A percentile compares a stretch with the other conserved stretches of the same genome.
Conservation (phyloP, 2,329 filamentous ascomycete genomes). For the Hymenoscyphus repandus region DNA sequence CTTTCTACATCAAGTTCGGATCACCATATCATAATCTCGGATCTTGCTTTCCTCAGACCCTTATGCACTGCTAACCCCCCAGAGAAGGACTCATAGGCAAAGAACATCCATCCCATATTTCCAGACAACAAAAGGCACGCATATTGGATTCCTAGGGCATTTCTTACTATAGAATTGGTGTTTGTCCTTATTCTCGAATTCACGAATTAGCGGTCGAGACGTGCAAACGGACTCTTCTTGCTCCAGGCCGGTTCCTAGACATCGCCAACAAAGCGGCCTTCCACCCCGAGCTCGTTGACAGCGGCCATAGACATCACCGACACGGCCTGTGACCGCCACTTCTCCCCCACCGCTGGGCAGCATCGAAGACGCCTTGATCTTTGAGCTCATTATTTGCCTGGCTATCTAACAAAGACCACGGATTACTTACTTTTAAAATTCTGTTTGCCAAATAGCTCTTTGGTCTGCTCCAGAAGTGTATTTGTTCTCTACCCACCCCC, state of each 20-base stretch:
- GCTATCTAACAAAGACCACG: constrained; percentile 20
- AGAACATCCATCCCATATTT: constrained; percentile 12
- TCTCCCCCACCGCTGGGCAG: constrained; percentile 21
- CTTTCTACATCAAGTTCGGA: constrained; percentile 24
- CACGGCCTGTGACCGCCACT: constrained; percentile 21
- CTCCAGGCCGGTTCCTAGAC: constrained; percentile 42
- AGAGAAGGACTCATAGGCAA: constrained; percentile 14
- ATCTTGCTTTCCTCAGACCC: constrained; percentile 10
- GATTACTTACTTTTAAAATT: constrained; percentile 18
- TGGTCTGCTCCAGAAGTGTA: constrained; percentile 17
- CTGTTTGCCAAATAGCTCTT: constrained; percentile 25
- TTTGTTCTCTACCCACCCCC: constrained; percentile 11
- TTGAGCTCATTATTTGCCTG: constrained; percentile 20
- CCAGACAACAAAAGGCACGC: constrained; percentile 11
- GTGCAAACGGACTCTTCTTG: constrained; percentile 40
- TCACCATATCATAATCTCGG: constrained; percentile 18
- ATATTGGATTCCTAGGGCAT: constrained; percentile 6
- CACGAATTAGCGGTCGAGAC: constrained; percentile 43
- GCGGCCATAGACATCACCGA: constrained; percentile 22
- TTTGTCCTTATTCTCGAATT: constrained; percentile 37
- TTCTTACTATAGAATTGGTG: constrained; percentile 22
- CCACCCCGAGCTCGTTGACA: constrained; percentile 35
- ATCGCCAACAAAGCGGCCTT: constrained; percentile 42
- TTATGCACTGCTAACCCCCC: constrained; percentile 7
- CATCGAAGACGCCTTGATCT: constrained; percentile 22